Base-by-base conservation (phyloP, 306 rosid genomes). In the Vigna unguiculata region DNA sequence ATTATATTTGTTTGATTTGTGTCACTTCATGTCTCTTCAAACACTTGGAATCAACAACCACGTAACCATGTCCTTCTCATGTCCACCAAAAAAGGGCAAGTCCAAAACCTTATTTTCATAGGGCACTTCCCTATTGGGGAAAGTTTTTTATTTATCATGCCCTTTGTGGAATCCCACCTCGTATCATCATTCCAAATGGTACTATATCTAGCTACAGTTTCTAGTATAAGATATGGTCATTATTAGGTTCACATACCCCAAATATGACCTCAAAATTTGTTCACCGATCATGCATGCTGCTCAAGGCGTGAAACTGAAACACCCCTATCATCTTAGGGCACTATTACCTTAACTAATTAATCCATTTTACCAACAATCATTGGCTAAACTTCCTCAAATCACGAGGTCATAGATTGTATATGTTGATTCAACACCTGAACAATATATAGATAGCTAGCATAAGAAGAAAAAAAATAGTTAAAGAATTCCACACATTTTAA, bases 51-150 rank as follows among this genome's bases (percentile, higher is more conserved):
- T 75, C 72, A 45, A 52, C 15, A 17, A 43, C 53, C 57, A 72
- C 45, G 54, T 59, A 83, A 48, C 76, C 22, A 69, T 47, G 43
- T 81, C 19, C 74, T 82, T 77, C 81, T 10, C n/a, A n/a, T 80
- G 71, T 85, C 83, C 69, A 20, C 79, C 85, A 38, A 81, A 90
- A 78, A 86, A 60, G 80, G 85, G 87, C 15, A 92, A 87, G 83
- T 83, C 80, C 7, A 58, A 76, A 48, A 64, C 57, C 66, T 17
- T 66, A 76, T 69, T 54, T 25, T 69, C 78, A 69, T 65, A 24
- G 69, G 72, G 47, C 79, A 84, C 70, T 81, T 77, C 88, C 81
- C 10, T 71, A 34, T 76, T 64, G 53, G 88, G 90, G 48, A 84
- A 82, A 64, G 22, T 58, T 46, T 66, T 9, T 8, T 9, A 2